A percentile compares a stretch with the other conserved stretches of the same genome.
Conservation (phyloP, 1,284 basidiomycete species). For the Pyrrhoderma noxium region DNA sequence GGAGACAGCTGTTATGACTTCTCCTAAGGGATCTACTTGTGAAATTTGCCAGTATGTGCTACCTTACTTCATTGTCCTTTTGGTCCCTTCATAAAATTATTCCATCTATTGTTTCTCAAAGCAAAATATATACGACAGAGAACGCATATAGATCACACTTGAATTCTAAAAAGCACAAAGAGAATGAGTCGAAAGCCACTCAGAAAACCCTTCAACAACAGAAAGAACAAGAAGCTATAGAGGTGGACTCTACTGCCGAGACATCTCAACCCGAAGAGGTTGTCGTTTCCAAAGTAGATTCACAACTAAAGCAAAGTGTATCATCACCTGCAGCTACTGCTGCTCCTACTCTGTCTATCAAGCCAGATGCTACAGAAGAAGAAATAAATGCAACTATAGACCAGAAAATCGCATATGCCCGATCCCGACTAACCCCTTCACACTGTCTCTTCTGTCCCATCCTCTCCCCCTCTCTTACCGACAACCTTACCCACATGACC, state of each 20-base stretch:
- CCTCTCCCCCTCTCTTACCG: constrained; percentile 46
- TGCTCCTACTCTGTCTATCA: constrained; percentile 26
- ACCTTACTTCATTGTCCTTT: not conserved
- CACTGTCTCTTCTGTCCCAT: constrained; percentile 86
- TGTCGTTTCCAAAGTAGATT: no score
- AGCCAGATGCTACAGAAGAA: constrained; percentile 41
- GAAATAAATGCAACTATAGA: constrained; percentile 58
- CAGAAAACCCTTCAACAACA: constrained; percentile 21
- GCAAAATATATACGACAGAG: constrained; percentile 85
- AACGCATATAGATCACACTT: constrained; percentile 88
- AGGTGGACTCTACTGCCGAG: constrained; percentile 6
- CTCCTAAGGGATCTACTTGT: constrained; percentile 61
- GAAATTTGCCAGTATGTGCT: constrained; percentile 70
- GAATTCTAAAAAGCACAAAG: constrained; percentile 86
- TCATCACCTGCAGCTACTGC: constrained; percentile 2
- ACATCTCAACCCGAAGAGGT: constrained; percentile 3
- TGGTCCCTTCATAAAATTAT: constrained; percentile 1
- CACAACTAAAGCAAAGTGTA: constrained; percentile 9
- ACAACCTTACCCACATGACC: constrained; percentile 86
- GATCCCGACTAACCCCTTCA: constrained; percentile 51
- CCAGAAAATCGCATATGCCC: constrained; percentile 70
- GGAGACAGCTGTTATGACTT: constrained; percentile 66
- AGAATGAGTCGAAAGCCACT: constrained; percentile 57
- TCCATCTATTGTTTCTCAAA: constrained; percentile 27
- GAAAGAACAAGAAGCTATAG: not conserved